These are phyloP conservation scores for Phaeosphaeriaceae sp. DNA, from an alignment of 2,329 filamentous ascomycete species.

Conservation along the genomic window DNA sequence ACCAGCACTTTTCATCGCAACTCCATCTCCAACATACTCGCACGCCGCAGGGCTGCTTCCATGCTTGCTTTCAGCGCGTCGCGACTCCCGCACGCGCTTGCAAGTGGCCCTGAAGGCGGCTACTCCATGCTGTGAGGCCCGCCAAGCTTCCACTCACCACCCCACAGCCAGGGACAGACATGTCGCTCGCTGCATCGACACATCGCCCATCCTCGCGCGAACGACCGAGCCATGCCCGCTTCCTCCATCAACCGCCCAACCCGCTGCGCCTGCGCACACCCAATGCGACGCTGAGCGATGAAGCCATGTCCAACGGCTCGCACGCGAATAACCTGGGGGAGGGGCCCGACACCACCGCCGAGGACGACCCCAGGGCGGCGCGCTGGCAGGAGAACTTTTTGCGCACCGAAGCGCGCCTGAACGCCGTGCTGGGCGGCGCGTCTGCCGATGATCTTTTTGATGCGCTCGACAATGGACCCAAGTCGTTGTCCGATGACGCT, in stretches of 20 bases:
- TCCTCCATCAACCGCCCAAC: conserved; percentile 43
- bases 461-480: conserved; percentile 29
- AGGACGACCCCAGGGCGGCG: conserved; percentile 56
- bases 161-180: conserved; percentile 38
- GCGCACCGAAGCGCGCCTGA: conserved; percentile 77
- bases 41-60: conserved; percentile 42
- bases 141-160: conserved; percentile 36
- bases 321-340: conserved; percentile 46
- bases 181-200: conserved; percentile 47
- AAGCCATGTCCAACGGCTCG: conserved; percentile 50
- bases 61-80: conserved; percentile 47
- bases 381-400: conserved; percentile 80
- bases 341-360: conserved; percentile 50
- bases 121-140: conserved; percentile 43
- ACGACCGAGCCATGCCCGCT: conserved; percentile 52
- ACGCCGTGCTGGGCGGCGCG: conserved; percentile 70
- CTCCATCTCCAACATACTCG: conserved; percentile 37
- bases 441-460: conserved; percentile 30
- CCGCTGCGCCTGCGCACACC: conserved; percentile 50
- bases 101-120: conserved; percentile 49
- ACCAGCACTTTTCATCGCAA: conserved; percentile 41
- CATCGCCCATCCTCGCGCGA: conserved; percentile 50
- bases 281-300: conserved; percentile 53
- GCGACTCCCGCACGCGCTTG: conserved; percentile 52
- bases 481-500: conserved; percentile 35